Percentiles rank a stretch among this genome's conserved stretches.
Conservation (phyloP, 139 green algal species). For the Desmodesmus armatus region DNA sequence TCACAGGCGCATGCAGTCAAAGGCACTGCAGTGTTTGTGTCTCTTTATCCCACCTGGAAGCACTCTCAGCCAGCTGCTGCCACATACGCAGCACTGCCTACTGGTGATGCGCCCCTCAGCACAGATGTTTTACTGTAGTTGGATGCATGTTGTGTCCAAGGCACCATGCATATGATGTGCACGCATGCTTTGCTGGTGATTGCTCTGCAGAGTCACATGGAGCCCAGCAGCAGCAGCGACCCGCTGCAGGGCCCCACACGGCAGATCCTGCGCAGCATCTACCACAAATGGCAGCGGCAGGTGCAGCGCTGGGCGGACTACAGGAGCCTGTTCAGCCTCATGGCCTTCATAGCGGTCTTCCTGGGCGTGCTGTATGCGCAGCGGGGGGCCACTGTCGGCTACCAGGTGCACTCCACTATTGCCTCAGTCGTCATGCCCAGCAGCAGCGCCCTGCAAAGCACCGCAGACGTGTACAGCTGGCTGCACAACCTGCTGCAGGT, state of each 20-base stretch:
- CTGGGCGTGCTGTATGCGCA: conserved; percentile 80
- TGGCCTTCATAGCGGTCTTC: conserved; percentile 77
- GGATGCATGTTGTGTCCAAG: too few species aligned
- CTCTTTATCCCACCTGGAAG: not conserved
- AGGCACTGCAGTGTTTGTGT: not conserved
- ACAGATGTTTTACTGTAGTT: too few species aligned
- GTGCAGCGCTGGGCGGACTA: conserved; percentile 77
- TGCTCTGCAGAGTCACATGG: not conserved
- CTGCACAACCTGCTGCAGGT: conserved; percentile 62
- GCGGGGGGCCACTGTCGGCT: conserved; percentile 69
- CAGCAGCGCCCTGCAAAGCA: conserved; percentile 52
- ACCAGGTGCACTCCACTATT: conserved; percentile 72
- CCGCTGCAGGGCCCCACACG: conserved; percentile 34
- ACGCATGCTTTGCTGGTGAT: too few species aligned
- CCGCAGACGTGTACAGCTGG: conserved; percentile 75
- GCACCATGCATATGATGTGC: not conserved
- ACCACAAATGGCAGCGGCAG: conserved; percentile 72
- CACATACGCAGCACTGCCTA: not conserved
- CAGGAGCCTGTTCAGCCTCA: conserved; percentile 75
- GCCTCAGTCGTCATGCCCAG: conserved; percentile 61
- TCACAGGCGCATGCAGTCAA: not conserved
- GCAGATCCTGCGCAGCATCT: conserved; percentile 71
- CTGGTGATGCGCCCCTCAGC: not conserved
- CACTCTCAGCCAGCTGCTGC: not conserved
- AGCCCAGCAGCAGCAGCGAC: not conserved